phyloP scores from a whole-genome alignment of 371 early-diverging fungal genomes.

The Mortierella sp. region DNA sequence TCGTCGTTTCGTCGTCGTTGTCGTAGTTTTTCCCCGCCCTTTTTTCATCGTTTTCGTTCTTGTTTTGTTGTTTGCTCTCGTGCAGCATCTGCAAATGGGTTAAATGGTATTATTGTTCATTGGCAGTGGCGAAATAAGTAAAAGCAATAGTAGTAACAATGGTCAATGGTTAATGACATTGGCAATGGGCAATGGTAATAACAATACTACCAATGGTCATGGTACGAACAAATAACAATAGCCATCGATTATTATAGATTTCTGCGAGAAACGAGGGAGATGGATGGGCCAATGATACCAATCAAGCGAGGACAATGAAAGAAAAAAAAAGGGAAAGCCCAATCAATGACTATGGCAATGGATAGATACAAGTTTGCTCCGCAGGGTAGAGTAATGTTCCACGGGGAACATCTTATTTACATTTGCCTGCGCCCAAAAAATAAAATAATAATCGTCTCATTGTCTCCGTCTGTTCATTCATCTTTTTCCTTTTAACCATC shows the following conservation, averaged over 20 bases:
- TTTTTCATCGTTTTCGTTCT: neutral
- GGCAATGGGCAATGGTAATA: neutral
- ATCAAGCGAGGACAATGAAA: neutral
- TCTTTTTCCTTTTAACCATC: too few relatives aligned
- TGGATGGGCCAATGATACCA: neutral
- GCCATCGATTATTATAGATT: too few relatives aligned
- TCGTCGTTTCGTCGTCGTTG: neutral
- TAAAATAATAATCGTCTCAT: too few relatives aligned
- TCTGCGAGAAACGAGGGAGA: neutral
- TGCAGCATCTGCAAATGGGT: neutral
- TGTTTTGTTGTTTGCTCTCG: neutral
- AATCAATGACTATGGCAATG: too few relatives aligned
- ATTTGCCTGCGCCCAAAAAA: slow-evolving; percentile 1
- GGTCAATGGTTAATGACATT: slow-evolving; percentile 6
- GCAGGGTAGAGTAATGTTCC: neutral
- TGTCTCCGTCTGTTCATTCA: neutral
- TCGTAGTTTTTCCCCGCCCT: neutral
- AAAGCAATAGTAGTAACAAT: too few relatives aligned
- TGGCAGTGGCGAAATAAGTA: too few relatives aligned
- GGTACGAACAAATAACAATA: neutral
- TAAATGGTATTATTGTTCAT: too few relatives aligned
- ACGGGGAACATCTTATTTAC: neutral
- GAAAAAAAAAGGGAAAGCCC: neutral
- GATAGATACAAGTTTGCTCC: neutral
- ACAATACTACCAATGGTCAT: neutral